Conservation (phyloP, 129 eudicot genomes). For the Flaveria sonorensis region DNA sequence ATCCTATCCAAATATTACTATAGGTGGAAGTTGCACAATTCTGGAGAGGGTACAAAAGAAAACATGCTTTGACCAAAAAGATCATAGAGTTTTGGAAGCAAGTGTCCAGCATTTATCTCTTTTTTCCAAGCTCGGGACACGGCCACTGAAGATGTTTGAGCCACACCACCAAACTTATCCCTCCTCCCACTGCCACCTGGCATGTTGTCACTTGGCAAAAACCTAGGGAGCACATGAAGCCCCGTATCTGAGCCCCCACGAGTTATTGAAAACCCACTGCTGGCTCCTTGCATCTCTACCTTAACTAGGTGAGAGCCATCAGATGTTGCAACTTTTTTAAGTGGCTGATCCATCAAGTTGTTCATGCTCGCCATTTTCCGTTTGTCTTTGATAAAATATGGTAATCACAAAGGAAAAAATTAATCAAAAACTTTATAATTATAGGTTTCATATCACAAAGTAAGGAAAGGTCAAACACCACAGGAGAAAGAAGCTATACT, state of each 20-base stretch:
- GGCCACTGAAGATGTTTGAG: slow-evolving; percentile 38
- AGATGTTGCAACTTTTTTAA: slow-evolving; percentile 55
- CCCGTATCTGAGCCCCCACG: slow-evolving; percentile 50
- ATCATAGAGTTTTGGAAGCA: slow-evolving; percentile 55
- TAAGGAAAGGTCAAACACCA: neutral
- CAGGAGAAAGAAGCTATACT: slow-evolving; percentile 46
- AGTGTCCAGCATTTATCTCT: slow-evolving; percentile 56
- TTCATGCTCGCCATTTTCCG: slow-evolving; percentile 67
- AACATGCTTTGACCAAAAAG: slow-evolving; percentile 84
- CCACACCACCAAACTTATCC: slow-evolving; percentile 44
- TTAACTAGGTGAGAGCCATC: slow-evolving; percentile 54
- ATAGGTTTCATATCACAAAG: neutral
- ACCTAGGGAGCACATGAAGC: slow-evolving; percentile 40
- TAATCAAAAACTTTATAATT: neutral
- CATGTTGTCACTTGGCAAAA: slow-evolving; percentile 43
- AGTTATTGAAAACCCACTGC: slow-evolving; percentile 52
- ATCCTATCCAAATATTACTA: neutral
- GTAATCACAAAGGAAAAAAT: slow-evolving; percentile 23
- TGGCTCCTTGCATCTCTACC: slow-evolving; percentile 52
- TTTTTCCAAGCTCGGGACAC: slow-evolving; percentile 73
- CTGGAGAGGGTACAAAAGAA: slow-evolving; percentile 75
- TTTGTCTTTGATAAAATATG: slow-evolving; percentile 50
- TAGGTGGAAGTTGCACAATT: slow-evolving; percentile 39
- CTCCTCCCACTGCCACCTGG: slow-evolving; percentile 51
- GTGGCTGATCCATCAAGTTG: slow-evolving; percentile 49